Base-by-base conservation (phyloP, 768 basidiomycete genomes). In the Stropharia rugosoannulata region DNA sequence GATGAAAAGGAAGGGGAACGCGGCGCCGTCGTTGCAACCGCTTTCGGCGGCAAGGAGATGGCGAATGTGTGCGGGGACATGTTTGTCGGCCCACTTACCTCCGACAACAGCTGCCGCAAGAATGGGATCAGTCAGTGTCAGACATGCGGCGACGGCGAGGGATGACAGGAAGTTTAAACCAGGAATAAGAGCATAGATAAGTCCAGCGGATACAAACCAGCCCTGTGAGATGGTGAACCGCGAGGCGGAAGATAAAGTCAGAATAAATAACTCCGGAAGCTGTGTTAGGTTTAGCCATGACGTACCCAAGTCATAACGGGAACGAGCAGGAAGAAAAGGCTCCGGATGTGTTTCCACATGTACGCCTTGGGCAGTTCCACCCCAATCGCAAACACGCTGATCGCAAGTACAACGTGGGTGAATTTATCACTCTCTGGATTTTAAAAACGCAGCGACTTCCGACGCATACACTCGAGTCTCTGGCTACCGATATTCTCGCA, bases 301-400 rank as follows among this genome's bases (percentile, higher is more conserved):
- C 88, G 27, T 59, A 91, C 90, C 86, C 87, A 92, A 60, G 88
- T 81, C 90, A 93, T 92, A 27, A 90, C 82, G 7, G 90, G 90
- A 19, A 81, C 81, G 18, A 98, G 78, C 2, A 99, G 76, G 70
- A 93, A 93, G 49, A 89, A 80, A 3, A 99, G 66, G 61, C 92
- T 93, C 64, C 81, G 87, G 94, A 95, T 97, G 66, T 98, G 97
- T n/a, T 84, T 81, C 18, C 79, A 76, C 82, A 98, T 90, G 72
- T 98, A 99, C 4, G 91, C 91, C 74, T 95, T 94, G 19, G 97
- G 97, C 67, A 98, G 77, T 68, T 99, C 97, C 19, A 98, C 97
- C 13, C 97, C 97, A 51, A 99, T 93, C 7, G 96, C 96, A 68
- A 99, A 99, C 0, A 99, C 96, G 16, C 94, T 93, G 51, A 98